Conservation (phyloP, 345 rosid species). For the Kandelia obovata region DNA sequence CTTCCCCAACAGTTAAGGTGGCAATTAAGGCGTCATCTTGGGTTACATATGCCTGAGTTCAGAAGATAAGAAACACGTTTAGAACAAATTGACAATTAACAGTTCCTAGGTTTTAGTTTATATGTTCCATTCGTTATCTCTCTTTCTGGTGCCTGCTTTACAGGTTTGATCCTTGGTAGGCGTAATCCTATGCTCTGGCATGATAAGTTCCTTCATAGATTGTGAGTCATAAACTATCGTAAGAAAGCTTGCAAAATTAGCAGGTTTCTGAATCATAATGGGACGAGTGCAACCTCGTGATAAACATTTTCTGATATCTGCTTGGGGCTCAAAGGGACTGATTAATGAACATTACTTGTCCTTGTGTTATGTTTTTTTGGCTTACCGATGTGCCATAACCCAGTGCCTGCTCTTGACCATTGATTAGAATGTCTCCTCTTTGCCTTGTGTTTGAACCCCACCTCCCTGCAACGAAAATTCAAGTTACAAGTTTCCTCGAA, state of each 20-base stretch:
- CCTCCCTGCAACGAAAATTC: constrained; percentile 16
- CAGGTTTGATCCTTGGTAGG: no score
- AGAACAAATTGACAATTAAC: background rate
- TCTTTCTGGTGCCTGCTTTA: no score
- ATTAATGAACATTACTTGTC: background rate
- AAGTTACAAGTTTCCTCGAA: background rate
- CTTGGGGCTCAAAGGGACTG: no score
- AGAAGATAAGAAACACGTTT: background rate
- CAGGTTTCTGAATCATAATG: no score
- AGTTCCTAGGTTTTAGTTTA: background rate
- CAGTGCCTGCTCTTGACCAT: constrained; percentile 17
- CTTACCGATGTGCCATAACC: constrained; percentile 26
- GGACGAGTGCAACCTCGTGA: no score
- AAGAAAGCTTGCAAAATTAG: no score
- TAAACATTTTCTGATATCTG: no score
- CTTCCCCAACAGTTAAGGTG: constrained; percentile 24
- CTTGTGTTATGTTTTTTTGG: background rate
- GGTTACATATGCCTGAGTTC: constrained; percentile 26
- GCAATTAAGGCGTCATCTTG: constrained; percentile 28
- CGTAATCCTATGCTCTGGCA: no score
- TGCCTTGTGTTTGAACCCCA: constrained; percentile 3
- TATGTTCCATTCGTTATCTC: background rate
- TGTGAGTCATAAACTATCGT: no score
- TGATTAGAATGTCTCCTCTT: constrained; percentile 20
- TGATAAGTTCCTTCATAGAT: no score